Percentiles rank a stretch among this genome's conserved stretches.
These are phyloP conservation scores for Alternaria sp. DNA, from an alignment of 2,329 filamentous ascomycete species.

Conservation along the genomic window DNA sequence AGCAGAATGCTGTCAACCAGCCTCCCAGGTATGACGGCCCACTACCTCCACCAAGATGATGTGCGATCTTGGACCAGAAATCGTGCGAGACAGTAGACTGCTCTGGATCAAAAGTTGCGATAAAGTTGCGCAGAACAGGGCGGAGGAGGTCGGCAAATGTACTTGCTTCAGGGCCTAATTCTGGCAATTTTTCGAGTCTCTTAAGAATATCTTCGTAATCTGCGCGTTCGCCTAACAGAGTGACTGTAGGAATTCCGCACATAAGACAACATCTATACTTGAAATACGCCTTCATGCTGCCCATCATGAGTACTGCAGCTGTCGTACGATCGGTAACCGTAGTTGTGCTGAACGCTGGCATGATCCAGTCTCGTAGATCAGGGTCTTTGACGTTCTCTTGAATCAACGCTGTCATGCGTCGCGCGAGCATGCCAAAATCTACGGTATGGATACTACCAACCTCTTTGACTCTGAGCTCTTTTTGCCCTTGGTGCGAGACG, in stretches of 20 bases:
- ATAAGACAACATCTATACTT: neutral
- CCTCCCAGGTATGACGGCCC: slow-evolving; percentile 19
- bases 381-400: slow-evolving; percentile 19
- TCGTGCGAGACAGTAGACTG: slow-evolving; percentile 1
- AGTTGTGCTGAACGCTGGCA: slow-evolving; percentile 31
- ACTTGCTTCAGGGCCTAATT: slow-evolving; percentile 16
- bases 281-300: slow-evolving; percentile 25
- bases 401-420: slow-evolving; percentile 14
- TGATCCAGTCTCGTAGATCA: slow-evolving; percentile 25
- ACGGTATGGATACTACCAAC: slow-evolving; percentile 10
- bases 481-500: slow-evolving; percentile 44
- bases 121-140: slow-evolving; percentile 21
- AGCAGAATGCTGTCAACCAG: slow-evolving; percentile 32
- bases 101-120: slow-evolving; percentile 20
- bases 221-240: slow-evolving; percentile 24
- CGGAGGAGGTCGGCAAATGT: slow-evolving; percentile 19
- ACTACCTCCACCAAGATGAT: slow-evolving; percentile 1
- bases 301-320: slow-evolving; percentile 31
- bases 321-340: slow-evolving; percentile 19
- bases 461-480: slow-evolving; percentile 18
- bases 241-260: slow-evolving; percentile 33
- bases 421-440: slow-evolving; percentile 11
- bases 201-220: slow-evolving; percentile 28
- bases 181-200: slow-evolving; percentile 20
- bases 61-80: slow-evolving; percentile 23